Evolutionary conservation across 179 eudicot species (phyloP), one percentile per base, ranked within the genome.

Genomic region (Heliamphora pulchella): DNA sequence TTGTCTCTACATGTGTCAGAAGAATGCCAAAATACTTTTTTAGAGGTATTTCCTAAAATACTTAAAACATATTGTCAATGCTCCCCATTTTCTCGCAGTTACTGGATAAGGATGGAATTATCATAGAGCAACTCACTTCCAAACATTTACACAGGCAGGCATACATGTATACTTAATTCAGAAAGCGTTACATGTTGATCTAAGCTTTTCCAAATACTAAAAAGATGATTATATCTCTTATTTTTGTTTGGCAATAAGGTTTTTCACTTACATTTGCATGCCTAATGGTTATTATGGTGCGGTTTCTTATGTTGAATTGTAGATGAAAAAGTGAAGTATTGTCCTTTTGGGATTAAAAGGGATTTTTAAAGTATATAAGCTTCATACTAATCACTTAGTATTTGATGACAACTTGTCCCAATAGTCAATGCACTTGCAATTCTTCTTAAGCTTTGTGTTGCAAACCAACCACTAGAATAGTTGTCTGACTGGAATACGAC

Each of bases 1-100:
- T 71, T 90, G 84, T 74, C 74, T 74, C 89, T 89, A 51, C 83
- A 41, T 48, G 90, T 88, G 44, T 86, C 91, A n/a, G 91, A 88
- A 74, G 90, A 88, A 85, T 80, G 85, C 79, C 85, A 79, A 77
- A 82, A 76, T 71, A 78, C 86, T 78, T 78, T 89, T 79, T 55
- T 67, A 71, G 83, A 84, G 86, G 86, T 84, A 78, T 66, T 76
- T 79, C 65, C 59, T 55, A 50, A 67, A 67, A 64, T 78, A 48
- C 74, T 67, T 58, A n/a, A 51, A 0, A 3, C 31, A 31, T 3
- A 5, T 8, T 58, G 15, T 75, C 14, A 1, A 17, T 18, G 20
- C 54, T 39, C 47, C 63, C 39, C 47, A 46, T 74, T 75, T 57
- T 43, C 17, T 78, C 43, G 48, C n/a, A 4, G 22, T 18, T 3